Evolutionary conservation across 768 basidiomycete genomes (phyloP).

Genomic region (Mycena galopus): DNA sequence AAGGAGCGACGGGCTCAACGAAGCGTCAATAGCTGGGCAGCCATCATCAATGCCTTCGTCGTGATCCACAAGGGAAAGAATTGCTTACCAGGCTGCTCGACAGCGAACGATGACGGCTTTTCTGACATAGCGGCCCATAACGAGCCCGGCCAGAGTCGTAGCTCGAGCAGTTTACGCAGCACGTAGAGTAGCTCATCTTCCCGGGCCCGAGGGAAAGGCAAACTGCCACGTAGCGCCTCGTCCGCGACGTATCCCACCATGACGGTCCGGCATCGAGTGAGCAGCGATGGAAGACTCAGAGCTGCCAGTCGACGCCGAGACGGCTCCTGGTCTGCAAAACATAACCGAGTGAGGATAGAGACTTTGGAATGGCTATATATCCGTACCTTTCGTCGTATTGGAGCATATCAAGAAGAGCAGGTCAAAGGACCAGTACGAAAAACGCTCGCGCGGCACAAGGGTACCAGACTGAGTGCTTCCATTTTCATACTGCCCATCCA

Average conservation of each 20-base stretch:
- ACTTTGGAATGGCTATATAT: not conserved
- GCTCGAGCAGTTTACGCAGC: constrained; percentile 77
- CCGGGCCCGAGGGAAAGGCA: constrained; percentile 89
- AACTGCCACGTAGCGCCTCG: constrained; percentile 82
- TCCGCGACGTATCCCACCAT: constrained; percentile 87
- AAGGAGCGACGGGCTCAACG: constrained; percentile 63
- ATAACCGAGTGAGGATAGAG: not conserved
- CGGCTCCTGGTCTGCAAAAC: constrained; percentile 66
- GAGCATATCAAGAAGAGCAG: constrained; percentile 87
- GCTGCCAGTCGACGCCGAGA: constrained; percentile 78
- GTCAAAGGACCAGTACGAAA: constrained; percentile 95
- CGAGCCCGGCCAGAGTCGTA: constrained; percentile 82
- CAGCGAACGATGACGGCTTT: constrained; percentile 67
- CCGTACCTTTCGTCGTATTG: constrained; percentile 68
- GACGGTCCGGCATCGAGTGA: constrained; percentile 80
- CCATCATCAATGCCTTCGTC: constrained; percentile 10
- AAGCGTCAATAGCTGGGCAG: constrained; percentile 56
- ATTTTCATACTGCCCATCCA: constrained; percentile 51
- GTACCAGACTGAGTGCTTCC: constrained; percentile 74
- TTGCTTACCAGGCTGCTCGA: constrained; percentile 69
- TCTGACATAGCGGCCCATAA: constrained; percentile 83
- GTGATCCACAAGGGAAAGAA: not conserved
- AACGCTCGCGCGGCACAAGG: constrained; percentile 81
- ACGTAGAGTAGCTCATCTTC: constrained; percentile 94
- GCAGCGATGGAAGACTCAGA: constrained; percentile 75